Conservation (phyloP, 2,329 filamentous ascomycete species). For the Cladobotryum mycophilum region DNA sequence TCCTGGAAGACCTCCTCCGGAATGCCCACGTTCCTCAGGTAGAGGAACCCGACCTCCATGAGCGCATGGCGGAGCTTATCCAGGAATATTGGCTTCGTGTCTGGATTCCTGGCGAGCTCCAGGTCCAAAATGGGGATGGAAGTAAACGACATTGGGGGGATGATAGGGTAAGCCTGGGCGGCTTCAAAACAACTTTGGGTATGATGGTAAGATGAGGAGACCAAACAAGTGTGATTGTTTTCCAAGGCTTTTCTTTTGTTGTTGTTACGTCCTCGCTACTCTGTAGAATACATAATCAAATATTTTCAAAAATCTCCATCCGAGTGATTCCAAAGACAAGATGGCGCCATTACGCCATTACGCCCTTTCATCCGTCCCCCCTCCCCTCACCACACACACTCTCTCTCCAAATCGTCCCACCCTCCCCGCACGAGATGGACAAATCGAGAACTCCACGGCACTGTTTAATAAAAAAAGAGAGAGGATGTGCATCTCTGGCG, state of each 20-base stretch:
- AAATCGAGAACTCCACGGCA: not conserved
- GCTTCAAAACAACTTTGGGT: too few species aligned
- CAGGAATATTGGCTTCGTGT: slow-evolving; percentile 67
- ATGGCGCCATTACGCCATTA: slow-evolving; percentile 2
- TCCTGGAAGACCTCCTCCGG: slow-evolving; percentile 56
- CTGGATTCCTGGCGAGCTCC: slow-evolving; percentile 54
- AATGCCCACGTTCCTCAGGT: slow-evolving; percentile 74
- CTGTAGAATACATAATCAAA: too few species aligned
- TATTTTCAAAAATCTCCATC: too few species aligned
- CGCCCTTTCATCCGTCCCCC: not conserved
- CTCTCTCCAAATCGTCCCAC: not conserved
- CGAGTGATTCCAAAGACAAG: not conserved
- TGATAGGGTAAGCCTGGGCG: not conserved
- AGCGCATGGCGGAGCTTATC: slow-evolving; percentile 65
- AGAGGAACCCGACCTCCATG: slow-evolving; percentile 82
- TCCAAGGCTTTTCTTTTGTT: too few species aligned
- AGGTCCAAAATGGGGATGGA: slow-evolving; percentile 74
- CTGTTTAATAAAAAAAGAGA: too few species aligned
- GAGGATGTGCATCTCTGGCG: too few species aligned
- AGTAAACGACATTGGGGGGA: slow-evolving; percentile 57
- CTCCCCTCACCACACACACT: not conserved
- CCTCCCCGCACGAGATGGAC: slow-evolving; percentile 1
- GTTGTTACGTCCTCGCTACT: too few species aligned
- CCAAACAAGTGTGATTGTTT: too few species aligned
- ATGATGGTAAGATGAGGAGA: too few species aligned